A percentile compares a stretch with the other conserved stretches of the same genome.
These are phyloP conservation scores for Gastrolobium villosum DNA, from an alignment of 306 rosid genomes.

Conservation along the genomic window DNA sequence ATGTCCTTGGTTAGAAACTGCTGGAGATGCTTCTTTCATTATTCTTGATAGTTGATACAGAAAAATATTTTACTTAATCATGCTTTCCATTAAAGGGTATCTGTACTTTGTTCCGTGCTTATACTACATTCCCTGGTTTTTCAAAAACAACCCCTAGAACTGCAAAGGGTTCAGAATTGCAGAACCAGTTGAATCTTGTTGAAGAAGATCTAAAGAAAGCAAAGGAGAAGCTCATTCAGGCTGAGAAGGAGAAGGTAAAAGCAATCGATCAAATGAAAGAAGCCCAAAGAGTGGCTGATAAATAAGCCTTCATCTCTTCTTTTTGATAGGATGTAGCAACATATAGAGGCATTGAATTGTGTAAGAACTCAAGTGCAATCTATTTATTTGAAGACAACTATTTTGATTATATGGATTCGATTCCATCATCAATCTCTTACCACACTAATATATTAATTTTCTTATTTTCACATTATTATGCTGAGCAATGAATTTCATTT, in stretches of 20 bases:
- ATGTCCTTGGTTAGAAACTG: conserved; percentile 37
- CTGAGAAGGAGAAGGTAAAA: conserved; percentile 83
- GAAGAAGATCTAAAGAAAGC: conserved; percentile 93
- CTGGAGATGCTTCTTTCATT: conserved; percentile 25
- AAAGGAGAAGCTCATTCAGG: conserved; percentile 74
- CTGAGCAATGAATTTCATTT: too few species aligned
- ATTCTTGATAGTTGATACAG: conserved; percentile 27
- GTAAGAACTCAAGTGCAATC: too few species aligned
- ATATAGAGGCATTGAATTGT: too few species aligned
- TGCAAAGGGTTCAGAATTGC: conserved; percentile 78
- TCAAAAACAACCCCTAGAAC: conserved; percentile 70
- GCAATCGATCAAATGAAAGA: conserved; percentile 78
- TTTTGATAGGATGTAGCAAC: too few species aligned
- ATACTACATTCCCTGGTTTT: conserved; percentile 19
- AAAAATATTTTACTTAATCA: conserved; percentile 13
- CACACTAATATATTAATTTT: too few species aligned
- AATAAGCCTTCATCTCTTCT: too few species aligned
- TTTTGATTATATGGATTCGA: too few species aligned
- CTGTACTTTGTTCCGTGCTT: conserved; percentile 11
- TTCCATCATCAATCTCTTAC: too few species aligned
- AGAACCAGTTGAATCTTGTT: conserved; percentile 67
- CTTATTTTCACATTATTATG: too few species aligned
- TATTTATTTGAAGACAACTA: too few species aligned
- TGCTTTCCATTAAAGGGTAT: conserved; percentile 22
- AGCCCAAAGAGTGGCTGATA: conserved; percentile 74